Conservation (phyloP, 768 basidiomycete species). For the Scleroderma citrinum region DNA sequence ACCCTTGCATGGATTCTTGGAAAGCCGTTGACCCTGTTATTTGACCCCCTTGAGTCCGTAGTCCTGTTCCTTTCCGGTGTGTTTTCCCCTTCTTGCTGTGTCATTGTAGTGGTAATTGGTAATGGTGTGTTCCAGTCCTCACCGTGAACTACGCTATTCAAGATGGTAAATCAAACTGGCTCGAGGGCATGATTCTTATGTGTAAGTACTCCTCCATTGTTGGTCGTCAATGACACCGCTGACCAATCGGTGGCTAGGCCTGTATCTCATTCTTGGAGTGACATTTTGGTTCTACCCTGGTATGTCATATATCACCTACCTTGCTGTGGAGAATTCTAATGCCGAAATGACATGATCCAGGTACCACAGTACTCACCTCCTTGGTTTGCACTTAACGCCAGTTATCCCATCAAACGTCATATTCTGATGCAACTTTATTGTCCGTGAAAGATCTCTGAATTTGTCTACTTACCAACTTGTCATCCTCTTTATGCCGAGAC, state of each 20-base stretch:
- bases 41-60: slow-evolving; percentile 79
- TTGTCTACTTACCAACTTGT: too few species aligned
- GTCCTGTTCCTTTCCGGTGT: slow-evolving; percentile 16
- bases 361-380: background rate
- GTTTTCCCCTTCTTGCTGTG: slow-evolving; percentile 4
- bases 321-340: background rate
- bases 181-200: slow-evolving; percentile 83
- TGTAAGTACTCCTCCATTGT: slow-evolving; percentile 31
- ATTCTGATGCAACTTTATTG: too few species aligned
- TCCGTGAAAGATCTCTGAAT: too few species aligned
- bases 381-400: too few species aligned
- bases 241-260: slow-evolving; percentile 25
- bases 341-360: background rate
- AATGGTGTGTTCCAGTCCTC: slow-evolving; percentile 41
- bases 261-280: slow-evolving; percentile 53
- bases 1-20: slow-evolving; percentile 75
- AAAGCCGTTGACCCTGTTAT: slow-evolving; percentile 75
- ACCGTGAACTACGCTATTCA: slow-evolving; percentile 82
- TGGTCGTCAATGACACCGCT: background rate
- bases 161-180: slow-evolving; percentile 88
- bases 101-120: background rate
- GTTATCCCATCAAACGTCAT: background rate
- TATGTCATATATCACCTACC: slow-evolving; percentile 13
- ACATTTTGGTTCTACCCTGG: slow-evolving; percentile 51
- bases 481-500: too few species aligned